Base-by-base conservation (phyloP, 352 stramenopile genomes). In the Globisporangium emineosum region DNA sequence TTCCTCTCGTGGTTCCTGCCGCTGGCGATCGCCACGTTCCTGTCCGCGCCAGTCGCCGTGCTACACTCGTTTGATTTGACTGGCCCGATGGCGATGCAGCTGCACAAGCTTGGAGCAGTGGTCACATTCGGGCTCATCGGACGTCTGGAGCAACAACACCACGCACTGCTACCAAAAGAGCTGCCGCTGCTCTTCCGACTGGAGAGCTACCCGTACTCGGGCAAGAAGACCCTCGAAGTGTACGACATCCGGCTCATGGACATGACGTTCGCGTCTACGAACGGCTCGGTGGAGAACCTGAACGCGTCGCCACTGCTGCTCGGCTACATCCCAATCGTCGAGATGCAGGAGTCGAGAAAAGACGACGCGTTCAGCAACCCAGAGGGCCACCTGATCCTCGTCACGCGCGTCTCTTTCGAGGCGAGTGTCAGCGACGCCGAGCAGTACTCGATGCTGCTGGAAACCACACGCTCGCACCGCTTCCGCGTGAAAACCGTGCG, bases 401-500 rank as follows among this genome's bases (percentile, higher is more conserved):
- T 55, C 25, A 55, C 25, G 49, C 49, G 49, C 49, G 49, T 55
- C 10, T 23, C 25, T 2, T 35, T 35, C 13, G 25, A 55, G 25
- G 19, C 13, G 13, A 55, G 64, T 62, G 19, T 56, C 66, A 13
- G 42, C 54, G 58, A 70, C 33, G 17, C 47, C 25, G 51, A 32
- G 32, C 58, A 54, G 49, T 25, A 23, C 12, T 55, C 25, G 23
- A 55, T 55, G 69, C 12, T 12, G 32, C 61, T 72, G 19, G 66
- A 75, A 47, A 72, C 50, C 2, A 45, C 43, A 13, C 29, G 37
- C 21, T 51, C 33, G 43, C 52, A 55, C 9, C 58, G 66, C 53
- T 75, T 75, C 54, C 53, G 49, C 1, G 30, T 76, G 40, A 76
- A 70, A 37, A 60, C n/a, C n/a, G 62, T 76, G 21, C 58, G 66